Percentiles rank a stretch among this genome's conserved stretches.
phyloP scores from a whole-genome alignment of 1,284 basidiomycete genomes.

The Irpex lacteus region DNA sequence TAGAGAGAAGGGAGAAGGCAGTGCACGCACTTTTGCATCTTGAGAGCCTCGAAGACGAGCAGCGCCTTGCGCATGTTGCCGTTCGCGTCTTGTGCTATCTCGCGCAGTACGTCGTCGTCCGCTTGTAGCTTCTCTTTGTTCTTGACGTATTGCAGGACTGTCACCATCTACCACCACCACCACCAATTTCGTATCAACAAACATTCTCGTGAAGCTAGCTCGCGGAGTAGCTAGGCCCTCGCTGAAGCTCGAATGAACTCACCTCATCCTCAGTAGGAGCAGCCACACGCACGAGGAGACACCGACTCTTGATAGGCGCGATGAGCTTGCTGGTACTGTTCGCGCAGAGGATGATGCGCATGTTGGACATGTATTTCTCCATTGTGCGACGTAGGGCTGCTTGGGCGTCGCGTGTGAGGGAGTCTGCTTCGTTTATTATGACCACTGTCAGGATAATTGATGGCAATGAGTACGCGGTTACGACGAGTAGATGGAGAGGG shows the following conservation, averaged over 20 bases:
- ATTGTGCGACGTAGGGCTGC: constrained; percentile 96
- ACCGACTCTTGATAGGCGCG: constrained; percentile 94
- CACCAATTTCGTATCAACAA: no score
- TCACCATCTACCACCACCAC: constrained; percentile 61
- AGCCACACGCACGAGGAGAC: constrained; percentile 90
- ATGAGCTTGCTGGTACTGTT: constrained; percentile 97
- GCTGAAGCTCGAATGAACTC: no score
- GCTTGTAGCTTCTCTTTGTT: constrained; percentile 81
- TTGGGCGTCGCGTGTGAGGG: constrained; percentile 93
- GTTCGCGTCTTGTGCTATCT: constrained; percentile 79
- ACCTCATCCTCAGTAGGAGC: constrained; percentile 84
- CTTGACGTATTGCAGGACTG: constrained; percentile 80
- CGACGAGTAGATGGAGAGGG: no score
- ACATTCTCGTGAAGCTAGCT: neutral
- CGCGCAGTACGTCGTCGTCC: constrained; percentile 64
- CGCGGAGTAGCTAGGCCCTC: no score
- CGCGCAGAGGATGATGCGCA: constrained; percentile 97
- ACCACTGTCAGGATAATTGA: constrained; percentile 74
- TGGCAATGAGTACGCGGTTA: no score
- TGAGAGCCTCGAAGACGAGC: constrained; percentile 91
- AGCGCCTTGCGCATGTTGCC: constrained; percentile 96
- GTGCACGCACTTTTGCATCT: constrained; percentile 82
- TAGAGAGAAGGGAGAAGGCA: no score
- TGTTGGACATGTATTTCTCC: constrained; percentile 99
- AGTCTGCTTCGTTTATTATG: constrained; percentile 97